Base-by-base conservation (phyloP, 1,139 yeast species). In the Citeromyces hawaiiensis region DNA sequence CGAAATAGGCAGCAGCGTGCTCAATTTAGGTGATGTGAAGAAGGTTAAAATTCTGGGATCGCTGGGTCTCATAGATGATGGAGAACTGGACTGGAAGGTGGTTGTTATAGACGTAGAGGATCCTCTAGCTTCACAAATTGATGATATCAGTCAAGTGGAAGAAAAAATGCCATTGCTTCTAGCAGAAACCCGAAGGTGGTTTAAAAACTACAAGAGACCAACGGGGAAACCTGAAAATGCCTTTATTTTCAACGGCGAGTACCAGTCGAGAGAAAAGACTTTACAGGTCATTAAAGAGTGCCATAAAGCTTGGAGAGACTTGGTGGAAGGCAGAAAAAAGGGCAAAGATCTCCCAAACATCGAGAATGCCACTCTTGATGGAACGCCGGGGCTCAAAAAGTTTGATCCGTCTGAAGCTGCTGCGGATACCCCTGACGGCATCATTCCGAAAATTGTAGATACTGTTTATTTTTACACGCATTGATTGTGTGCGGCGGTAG, bases 11-110 rank as follows among this genome's bases (percentile, higher is more conserved):
- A 75, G 79, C 45, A 60, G 56, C 46, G 68, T 72, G 13, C 78
- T 88, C 36, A 66, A 74, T 47, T 70, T 85, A 35, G 93, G 93
- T 46, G 81, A 78, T 59, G 68, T 82, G 49, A 80, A 77, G 66
- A 81, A 72, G 57, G 96, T 87, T 47, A 91, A 91, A 66, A 79
- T 91, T 4, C 70, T 91, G 45, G 98, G 98, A 41, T 85, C 88
- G 45, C 70, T 91, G 71, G 97, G 96, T 5, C 70, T 91, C 53
- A 79, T 91, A 46, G 98, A 91, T 56, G 97, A 88, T 61, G 97
- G 96, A 48, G 98, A 91, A 64, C 72, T 96, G 44, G 98, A 91
- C 64, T 91, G 98, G 98, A 91, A 91, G 66, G 70, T 91, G 45
- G 78, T 91, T 51, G 94, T 76, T 38, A 85, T 91, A 49, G 88